phyloP scores from a whole-genome alignment of 768 basidiomycete species.

The Amanita thiersii region DNA sequence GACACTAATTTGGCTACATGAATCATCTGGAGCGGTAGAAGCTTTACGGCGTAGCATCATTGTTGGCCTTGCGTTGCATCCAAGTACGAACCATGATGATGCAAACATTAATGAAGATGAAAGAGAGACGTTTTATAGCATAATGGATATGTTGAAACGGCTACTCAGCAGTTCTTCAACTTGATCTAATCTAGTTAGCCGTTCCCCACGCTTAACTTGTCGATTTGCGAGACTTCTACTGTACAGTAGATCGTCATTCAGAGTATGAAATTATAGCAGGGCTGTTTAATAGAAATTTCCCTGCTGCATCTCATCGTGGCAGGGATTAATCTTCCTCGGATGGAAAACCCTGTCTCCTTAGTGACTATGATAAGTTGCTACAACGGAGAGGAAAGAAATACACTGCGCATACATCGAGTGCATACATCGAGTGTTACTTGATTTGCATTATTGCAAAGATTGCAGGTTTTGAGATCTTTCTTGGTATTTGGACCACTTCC shows the following conservation, averaged over 20 bases:
- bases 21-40: constrained; percentile 30
- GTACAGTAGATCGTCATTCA: no score
- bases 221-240: no score
- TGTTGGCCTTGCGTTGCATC: constrained; percentile 62
- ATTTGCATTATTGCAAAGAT: constrained; percentile 33
- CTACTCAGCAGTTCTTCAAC: no score
- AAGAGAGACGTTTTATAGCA: constrained; percentile 33
- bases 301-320: neutral
- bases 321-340: neutral
- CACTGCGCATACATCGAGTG: no score
- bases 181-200: no score
- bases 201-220: no score
- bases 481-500: constrained; percentile 57
- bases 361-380: no score
- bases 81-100: neutral
- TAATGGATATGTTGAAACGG: constrained; percentile 40
- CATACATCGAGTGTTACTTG: neutral
- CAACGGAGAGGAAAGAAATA: no score
- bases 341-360: neutral
- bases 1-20: constrained; percentile 68
- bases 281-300: no score
- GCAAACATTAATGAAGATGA: constrained; percentile 29
- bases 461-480: constrained; percentile 21
- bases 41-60: constrained; percentile 51
- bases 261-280: no score